A percentile compares a stretch with the other conserved stretches of the same genome.
Conservation (phyloP, 164 flowering plant species). For the Amborella trichopoda region DNA sequence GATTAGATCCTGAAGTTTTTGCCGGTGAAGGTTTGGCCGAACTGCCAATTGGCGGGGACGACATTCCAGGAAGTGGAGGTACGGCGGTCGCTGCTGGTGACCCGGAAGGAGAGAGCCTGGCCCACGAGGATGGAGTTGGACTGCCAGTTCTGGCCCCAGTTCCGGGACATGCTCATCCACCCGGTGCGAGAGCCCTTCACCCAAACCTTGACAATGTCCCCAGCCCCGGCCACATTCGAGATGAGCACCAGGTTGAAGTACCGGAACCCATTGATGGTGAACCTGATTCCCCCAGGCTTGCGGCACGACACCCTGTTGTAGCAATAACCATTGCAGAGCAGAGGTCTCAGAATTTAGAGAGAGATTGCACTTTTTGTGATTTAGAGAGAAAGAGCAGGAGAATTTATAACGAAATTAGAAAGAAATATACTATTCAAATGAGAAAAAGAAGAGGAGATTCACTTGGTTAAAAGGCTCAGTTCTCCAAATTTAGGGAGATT, state of each 20-base stretch:
- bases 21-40: slow-evolving; percentile 65
- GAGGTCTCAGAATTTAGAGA: too few species aligned
- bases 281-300: slow-evolving; percentile 56
- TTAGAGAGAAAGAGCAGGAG: too few species aligned
- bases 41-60: slow-evolving; percentile 57
- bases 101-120: slow-evolving; percentile 60
- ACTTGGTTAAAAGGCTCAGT: too few species aligned
- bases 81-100: slow-evolving; percentile 53
- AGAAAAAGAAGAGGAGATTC: too few species aligned
- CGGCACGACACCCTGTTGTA: slow-evolving; percentile 64
- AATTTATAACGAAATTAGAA: too few species aligned
- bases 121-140: slow-evolving; percentile 43
- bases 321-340: too few species aligned
- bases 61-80: slow-evolving; percentile 52
- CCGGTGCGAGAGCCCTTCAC: slow-evolving; percentile 46
- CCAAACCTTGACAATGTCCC: slow-evolving; percentile 38
- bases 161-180: slow-evolving; percentile 57
- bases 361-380: too few species aligned
- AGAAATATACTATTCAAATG: too few species aligned
- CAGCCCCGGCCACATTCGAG: slow-evolving; percentile 74
- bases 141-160: slow-evolving; percentile 85
- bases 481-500: too few species aligned
- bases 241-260: slow-evolving; percentile 60
- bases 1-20: slow-evolving; percentile 58
- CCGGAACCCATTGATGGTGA: slow-evolving; percentile 51